Evolutionary conservation across 2,329 filamentous ascomycete species (phyloP), one percentile per base, ranked within the genome.

Genomic region (Cladosporium phlei): DNA sequence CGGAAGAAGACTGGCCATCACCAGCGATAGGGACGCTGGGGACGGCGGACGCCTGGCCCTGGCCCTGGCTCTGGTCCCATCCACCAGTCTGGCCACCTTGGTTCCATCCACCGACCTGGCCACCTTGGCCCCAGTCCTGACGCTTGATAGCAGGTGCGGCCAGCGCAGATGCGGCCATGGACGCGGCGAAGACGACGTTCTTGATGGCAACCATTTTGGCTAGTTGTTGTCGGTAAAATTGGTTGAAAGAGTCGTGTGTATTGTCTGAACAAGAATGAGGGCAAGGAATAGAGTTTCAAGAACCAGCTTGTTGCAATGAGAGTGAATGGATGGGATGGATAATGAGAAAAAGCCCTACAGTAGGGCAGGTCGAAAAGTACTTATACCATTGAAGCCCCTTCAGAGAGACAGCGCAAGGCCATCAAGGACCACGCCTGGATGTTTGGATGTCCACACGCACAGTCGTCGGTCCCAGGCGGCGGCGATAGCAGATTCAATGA

Each of bases 201-300:
- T 45, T 45, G 30, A 45, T 10, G 21, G 42, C 32, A 37, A 45
- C 42, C 42, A 45, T 45, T 37, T 45, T 45, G 32, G 10, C 21
- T 38, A n/a, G 35, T 38, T 16, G 27, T n/a, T 27, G 11, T 20
- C 17, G 20, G 1, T 4, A 19, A 27, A 25, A 32, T 30, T 7
- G 19, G 27, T n/a, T 4, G 14, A 24, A n/a, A 8, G 10, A 17
- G 21, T 12, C n/a, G 19, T 11, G 19, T 11, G 38, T 35, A n/a
- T n/a, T n/a, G 40, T 27, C 28, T 34, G 40, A 32, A 17, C 9
- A 5, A 28, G 14, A 25, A 43, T n/a, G 21, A 28, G 22, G n/a
- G 37, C n/a, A 12, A 44, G 29, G n/a, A n/a, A 32, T 32, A 44
- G 29, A 29, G 29, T 44, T 34, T 35, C 42, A 45, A 45, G 42